Evolutionary conservation across 441 rosid species (phyloP), one percentile per base, ranked within the genome.

Genomic region (Erodium moschatum): DNA sequence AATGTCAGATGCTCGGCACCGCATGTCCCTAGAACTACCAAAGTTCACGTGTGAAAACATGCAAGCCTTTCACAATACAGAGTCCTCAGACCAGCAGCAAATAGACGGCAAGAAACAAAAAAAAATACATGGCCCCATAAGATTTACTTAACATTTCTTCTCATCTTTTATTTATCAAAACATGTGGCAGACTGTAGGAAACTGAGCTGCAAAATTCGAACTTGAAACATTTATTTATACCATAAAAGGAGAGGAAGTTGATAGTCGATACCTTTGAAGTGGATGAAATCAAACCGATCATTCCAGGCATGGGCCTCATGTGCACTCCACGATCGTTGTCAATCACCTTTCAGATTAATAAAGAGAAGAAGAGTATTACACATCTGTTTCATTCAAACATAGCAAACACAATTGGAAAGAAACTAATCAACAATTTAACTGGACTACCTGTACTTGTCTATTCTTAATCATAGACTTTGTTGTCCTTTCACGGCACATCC

Each of bases 261-360:
- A 13, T 54, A n/a, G 48, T 40, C 11, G 20, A 20, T 1, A 29
- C 66, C 60, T 52, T 52, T 52, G 60, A 52, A 15, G 60, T 52
- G 60, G 60, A 52, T 52, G 60, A 52, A 52, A 80, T 78, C 84
- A 73, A 66, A 19, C 44, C 77, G 73, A 84, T 76, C 68, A 83
- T 77, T 67, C 81, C 83, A 0, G 81, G 78, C 85, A 83, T 82
- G 58, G 89, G 87, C 75, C 92, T 80, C 88, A 87, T 85, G 68
- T 81, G 84, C 72, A 74, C 72, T 69, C 92, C 89, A 21, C 64
- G 78, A 54, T 84, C 89, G 72, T 85, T 78, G 74, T 81, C 85
- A 60, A 87, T 87, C 73, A 87, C 89, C 92, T 85, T 52, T 52
- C 60, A 52, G 19, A 52, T 52, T 16, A 52, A 52, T 18, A 16